Evolutionary conservation across 2,329 filamentous ascomycete species (phyloP), one percentile per base, ranked within the genome.

Genomic region (Aspergillus quadrilineatus): DNA sequence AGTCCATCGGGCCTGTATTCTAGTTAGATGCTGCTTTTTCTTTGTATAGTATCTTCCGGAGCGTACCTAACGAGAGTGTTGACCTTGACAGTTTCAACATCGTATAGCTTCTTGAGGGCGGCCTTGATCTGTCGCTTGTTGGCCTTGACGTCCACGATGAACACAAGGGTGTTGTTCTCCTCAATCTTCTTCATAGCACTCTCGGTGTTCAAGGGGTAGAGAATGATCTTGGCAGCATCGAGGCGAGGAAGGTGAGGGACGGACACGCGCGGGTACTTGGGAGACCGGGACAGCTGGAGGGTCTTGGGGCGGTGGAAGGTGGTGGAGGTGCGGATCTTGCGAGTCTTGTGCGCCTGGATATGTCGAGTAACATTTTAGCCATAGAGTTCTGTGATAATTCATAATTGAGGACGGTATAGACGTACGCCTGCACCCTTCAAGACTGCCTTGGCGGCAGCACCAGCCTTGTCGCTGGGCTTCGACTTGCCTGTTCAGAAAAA

Each of bases 161-260:
- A 97, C 77, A 96, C 91, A 52, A 99, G 87, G 69, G 94, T 99
- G 87, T 99, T 99, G 88, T 99, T 92, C 89, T 99, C 94, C 86
- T 99, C 94, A 72, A 99, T 97, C 89, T 97, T 97, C 91, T 99
- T 99, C 93, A 99, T 97, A 75, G 95, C 94, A 75, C 89, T 94
- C 89, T 99, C 94, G 61, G 94, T 99, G 89, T 99, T 99, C 76
- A 99, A 86, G 68, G 94, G 94, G 87, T 97, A 91, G 76, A 97
- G 84, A 79, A 99, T 89, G 78, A 97, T 85, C 88, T 96, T 97
- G 86, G 92, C 90, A 82, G 93, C 90, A 82, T 99, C 94, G 74
- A 99, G 90, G 72, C 92, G 89, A 70, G 92, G 89, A 76, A 86
- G 85, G 79, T 93, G 89, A 73, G 90, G 88, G 77, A 99, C 86